Base-by-base conservation (phyloP, 176 grass and related monocot species). In the Musa beccarii region DNA sequence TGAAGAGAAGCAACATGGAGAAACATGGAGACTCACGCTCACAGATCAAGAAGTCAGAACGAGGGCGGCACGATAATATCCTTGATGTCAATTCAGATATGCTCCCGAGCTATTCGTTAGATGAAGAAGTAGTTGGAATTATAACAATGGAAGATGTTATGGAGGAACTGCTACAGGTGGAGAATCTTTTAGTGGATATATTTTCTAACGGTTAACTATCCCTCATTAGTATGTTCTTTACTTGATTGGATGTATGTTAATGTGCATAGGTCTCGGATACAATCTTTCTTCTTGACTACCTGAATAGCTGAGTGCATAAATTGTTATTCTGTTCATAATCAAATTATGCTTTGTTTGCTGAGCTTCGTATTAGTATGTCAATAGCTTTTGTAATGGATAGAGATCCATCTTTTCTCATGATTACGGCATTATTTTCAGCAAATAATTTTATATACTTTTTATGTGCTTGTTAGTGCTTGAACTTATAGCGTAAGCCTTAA, bases 111-210 rank as follows among this genome's bases (percentile, higher is more conserved):
- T 99, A 94, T 85, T 88, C 91, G 56, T 76, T 84, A 78, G 93
- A 92, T 77, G 91, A 99, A 82, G 94, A 89, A 87, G 88, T 88
- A 53, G 86, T 99, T 10, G 95, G 95, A 69, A 99, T 99, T 87
- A 99, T 94, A 71, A 99, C 91, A 9, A 99, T 99, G 95, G 91
- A 99, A 83, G 91, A 99, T 92, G 95, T 92, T 67, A 99, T 99
- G 88, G 95, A 99, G 85, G 76, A 94, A 74, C 69, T 94, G 69
- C 85, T 94, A 68, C 95, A 99, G 95, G 95, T 94, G 83, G 49
- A 73, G 49, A 71, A 78, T 77, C n/a, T 79, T 83, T 56, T 63
- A 53, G 75, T 53, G 75, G n/a, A 63, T n/a, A 52, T 74, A 65
- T 65, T 65, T 25, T 77, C 59, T 16, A 26, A 77, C 7, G 17